A percentile compares a stretch with the other conserved stretches of the same genome.
These are phyloP conservation scores for Nigrospora osmanthi DNA, from an alignment of 2,329 filamentous ascomycete genomes.

Conservation along the genomic window DNA sequence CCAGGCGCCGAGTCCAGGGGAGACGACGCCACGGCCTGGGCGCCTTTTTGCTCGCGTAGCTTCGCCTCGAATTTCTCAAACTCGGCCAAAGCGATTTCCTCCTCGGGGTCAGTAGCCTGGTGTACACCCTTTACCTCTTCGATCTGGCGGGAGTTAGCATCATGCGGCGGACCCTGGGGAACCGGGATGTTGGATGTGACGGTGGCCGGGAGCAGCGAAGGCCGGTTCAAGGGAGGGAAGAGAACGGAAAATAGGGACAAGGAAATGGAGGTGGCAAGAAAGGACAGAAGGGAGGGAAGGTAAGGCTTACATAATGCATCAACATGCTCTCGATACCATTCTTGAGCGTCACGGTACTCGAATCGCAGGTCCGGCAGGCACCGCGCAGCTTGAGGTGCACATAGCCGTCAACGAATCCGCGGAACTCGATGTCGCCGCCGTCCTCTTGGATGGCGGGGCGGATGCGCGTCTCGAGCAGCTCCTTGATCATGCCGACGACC, in stretches of 20 bases:
- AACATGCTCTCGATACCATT: slow-evolving; percentile 98
- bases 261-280: neutral
- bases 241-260: neutral
- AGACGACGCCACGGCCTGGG: slow-evolving; percentile 19
- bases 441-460: slow-evolving; percentile 95
- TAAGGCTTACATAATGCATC: slow-evolving; percentile 76
- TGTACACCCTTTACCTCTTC: slow-evolving; percentile 91
- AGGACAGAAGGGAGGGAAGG: neutral
- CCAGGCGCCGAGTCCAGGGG: slow-evolving; percentile 26
- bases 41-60: slow-evolving; percentile 45
- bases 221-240: too few relatives aligned
- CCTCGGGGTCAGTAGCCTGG: slow-evolving; percentile 85
- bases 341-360: slow-evolving; percentile 91
- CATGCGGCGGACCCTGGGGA: too few relatives aligned
- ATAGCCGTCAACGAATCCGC: slow-evolving; percentile 78
- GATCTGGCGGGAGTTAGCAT: slow-evolving; percentile 38
- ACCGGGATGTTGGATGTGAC: too few relatives aligned
- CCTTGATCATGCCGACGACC: slow-evolving; percentile 97
- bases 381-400: slow-evolving; percentile 85
- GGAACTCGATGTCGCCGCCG: slow-evolving; percentile 92
- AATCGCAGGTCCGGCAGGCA: slow-evolving; percentile 92
- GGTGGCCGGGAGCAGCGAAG: too few relatives aligned
- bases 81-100: slow-evolving; percentile 77
- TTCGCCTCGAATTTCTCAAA: slow-evolving; percentile 95
- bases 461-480: slow-evolving; percentile 90